A percentile compares a stretch with the other conserved stretches of the same genome.
These are phyloP conservation scores for Thalassiosira profunda DNA, from an alignment of 108 stramenopile species.

Conservation along the genomic window DNA sequence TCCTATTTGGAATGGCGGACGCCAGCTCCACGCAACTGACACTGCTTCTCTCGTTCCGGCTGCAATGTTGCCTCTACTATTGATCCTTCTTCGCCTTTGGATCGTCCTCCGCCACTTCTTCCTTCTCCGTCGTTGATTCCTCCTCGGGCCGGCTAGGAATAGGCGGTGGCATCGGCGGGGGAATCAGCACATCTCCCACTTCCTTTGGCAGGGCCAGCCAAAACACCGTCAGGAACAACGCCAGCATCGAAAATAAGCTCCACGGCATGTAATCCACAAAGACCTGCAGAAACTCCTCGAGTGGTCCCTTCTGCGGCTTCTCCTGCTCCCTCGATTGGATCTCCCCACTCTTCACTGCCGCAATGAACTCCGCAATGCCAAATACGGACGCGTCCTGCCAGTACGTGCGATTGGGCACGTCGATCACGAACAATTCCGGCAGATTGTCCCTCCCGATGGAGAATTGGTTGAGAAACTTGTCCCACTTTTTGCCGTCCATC, in stretches of 20 bases:
- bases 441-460: slow-evolving; percentile 46
- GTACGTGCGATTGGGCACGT: slow-evolving; percentile 61
- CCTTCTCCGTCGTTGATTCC: too few species aligned
- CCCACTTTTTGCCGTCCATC: slow-evolving; percentile 82
- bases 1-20: too few species aligned
- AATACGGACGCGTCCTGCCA: slow-evolving; percentile 64
- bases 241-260: slow-evolving; percentile 39
- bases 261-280: slow-evolving; percentile 51
- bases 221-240: slow-evolving; percentile 29
- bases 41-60: too few species aligned
- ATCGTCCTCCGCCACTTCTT: too few species aligned
- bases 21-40: too few species aligned
- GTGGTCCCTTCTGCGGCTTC: slow-evolving; percentile 6
- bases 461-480: slow-evolving; percentile 78
- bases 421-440: slow-evolving; percentile 77
- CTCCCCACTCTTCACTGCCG: slow-evolving; percentile 31
- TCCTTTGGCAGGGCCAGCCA: slow-evolving; percentile 23
- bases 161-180: too few species aligned
- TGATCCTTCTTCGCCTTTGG: too few species aligned
- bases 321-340: slow-evolving; percentile 38
- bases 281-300: slow-evolving; percentile 29
- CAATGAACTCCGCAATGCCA: slow-evolving; percentile 32
- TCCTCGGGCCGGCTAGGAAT: too few species aligned
- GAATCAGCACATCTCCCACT: too few species aligned
- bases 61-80: too few species aligned